A percentile compares a stretch with the other conserved stretches of the same genome.
Conservation (phyloP, 306 rosid species). For the Medicago arabica region DNA sequence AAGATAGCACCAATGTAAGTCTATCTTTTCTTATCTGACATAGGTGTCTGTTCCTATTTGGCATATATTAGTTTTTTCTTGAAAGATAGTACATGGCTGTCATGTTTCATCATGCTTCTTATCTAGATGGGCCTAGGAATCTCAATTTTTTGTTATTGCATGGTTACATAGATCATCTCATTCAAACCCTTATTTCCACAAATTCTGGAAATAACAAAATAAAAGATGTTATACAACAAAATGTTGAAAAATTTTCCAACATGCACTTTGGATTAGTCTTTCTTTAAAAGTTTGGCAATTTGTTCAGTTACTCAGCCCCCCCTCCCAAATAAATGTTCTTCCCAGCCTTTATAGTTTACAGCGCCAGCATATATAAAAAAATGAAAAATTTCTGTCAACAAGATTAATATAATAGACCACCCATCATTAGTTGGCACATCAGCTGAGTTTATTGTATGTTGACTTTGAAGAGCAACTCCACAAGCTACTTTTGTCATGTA, state of each 20-base stretch:
- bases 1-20: conserved; percentile 91
- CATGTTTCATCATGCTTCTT: conserved; percentile 21
- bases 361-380: background rate
- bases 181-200: conserved; percentile 7
- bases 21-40: conserved; percentile 31
- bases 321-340: background rate
- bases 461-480: background rate
- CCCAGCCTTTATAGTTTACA: background rate
- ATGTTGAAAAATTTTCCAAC: background rate
- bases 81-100: conserved; percentile 31
- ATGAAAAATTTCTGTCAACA: background rate
- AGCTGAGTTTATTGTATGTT: background rate
- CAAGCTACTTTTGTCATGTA: conserved; percentile 4
- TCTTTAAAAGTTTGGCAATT: background rate
- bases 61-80: conserved; percentile 29
- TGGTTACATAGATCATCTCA: conserved; percentile 4
- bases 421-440: background rate
- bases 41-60: conserved; percentile 14
- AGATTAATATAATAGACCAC: conserved; percentile 6
- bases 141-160: conserved; percentile 4
- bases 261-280: background rate
- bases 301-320: background rate
- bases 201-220: conserved; percentile 8
- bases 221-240: conserved; percentile 10
- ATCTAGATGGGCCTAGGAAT: conserved; percentile 31